A percentile compares a stretch with the other conserved stretches of the same genome.
phyloP scores from a whole-genome alignment of 176 grass and related monocot species.

The Triticum dicoccoides region DNA sequence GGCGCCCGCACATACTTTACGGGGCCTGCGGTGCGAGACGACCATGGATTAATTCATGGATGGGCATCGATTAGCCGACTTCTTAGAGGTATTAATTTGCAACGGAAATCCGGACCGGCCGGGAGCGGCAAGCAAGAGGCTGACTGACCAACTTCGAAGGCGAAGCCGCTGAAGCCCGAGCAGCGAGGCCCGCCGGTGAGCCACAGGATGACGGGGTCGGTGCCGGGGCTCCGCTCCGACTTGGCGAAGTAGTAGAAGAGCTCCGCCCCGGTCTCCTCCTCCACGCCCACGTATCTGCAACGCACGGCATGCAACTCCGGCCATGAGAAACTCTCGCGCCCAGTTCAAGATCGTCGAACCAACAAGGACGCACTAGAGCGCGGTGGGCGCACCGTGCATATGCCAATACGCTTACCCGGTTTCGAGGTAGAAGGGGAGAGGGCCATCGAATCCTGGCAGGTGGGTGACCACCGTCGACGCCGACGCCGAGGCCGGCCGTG shows the following conservation, averaged over 20 bases:
- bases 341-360: neutral
- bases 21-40: constrained; percentile 30
- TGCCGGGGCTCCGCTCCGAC: constrained; percentile 45
- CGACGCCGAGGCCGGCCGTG: neutral
- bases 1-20: constrained; percentile 14
- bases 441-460: constrained; percentile 24
- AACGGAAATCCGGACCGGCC: too few species aligned
- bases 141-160: neutral
- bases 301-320: neutral
- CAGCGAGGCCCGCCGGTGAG: constrained; percentile 38
- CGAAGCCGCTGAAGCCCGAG: neutral
- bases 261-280: constrained; percentile 40
- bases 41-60: neutral
- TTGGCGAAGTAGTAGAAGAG: constrained; percentile 73
- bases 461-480: constrained; percentile 18
- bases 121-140: neutral
- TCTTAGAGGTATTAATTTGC: too few species aligned
- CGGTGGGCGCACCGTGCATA: neutral
- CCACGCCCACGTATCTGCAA: constrained; percentile 49
- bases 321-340: neutral
- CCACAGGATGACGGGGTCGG: constrained; percentile 45
- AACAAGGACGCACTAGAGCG: neutral
- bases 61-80: too few species aligned
- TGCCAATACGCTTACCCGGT: neutral
- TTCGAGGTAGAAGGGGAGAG: constrained; percentile 22